Percentiles rank a stretch among this genome's conserved stretches.
Evolutionary conservation across 1,284 basidiomycete genomes (phyloP).

Genomic region (Austroboletus novae-zelandiae): DNA sequence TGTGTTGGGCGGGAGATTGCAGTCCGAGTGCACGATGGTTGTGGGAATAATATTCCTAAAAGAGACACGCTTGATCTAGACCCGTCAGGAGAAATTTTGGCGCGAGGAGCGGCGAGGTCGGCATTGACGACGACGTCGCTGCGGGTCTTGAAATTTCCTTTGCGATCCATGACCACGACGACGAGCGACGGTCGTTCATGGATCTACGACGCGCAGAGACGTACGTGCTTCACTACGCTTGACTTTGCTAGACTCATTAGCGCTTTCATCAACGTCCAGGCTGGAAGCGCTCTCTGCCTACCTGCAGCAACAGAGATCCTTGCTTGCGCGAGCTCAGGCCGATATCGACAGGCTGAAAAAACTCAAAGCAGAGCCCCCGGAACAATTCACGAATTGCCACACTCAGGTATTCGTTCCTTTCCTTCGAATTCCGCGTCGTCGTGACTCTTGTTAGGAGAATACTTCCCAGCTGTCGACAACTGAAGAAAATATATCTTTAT

Average conservation of each 20-base stretch:
- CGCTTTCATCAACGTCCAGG: conserved; percentile 32
- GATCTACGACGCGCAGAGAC: conserved; percentile 58
- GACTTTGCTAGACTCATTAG: conserved; percentile 7
- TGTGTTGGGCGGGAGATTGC: conserved; percentile 13
- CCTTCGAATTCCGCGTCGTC: not conserved
- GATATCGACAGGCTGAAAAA: conserved; percentile 56
- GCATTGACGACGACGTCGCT: conserved; percentile 15
- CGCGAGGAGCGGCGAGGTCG: conserved; percentile 6
- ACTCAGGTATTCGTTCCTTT: conserved; percentile 32
- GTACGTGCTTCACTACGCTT: conserved; percentile 33
- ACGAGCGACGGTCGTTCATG: conserved; percentile 37
- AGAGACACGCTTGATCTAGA: not conserved
- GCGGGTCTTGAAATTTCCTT: not conserved
- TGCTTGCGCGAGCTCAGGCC: conserved; percentile 55
- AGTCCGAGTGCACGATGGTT: conserved; percentile 12
- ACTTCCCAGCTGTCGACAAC: conserved; percentile 3
- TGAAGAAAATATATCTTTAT: conserved; percentile 27
- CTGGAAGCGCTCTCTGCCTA: conserved; percentile 65
- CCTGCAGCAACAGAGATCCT: conserved; percentile 54
- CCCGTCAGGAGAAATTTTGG: conserved; percentile 29
- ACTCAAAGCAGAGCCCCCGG: conserved; percentile 39
- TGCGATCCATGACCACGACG: conserved; percentile 33
- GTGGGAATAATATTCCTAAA: conserved; percentile 27
- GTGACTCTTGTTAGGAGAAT: not conserved
- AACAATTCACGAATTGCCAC: conserved; percentile 30